These are phyloP conservation scores for Madurella fahalii DNA, from an alignment of 2,329 filamentous ascomycete species.

Conservation along the genomic window DNA sequence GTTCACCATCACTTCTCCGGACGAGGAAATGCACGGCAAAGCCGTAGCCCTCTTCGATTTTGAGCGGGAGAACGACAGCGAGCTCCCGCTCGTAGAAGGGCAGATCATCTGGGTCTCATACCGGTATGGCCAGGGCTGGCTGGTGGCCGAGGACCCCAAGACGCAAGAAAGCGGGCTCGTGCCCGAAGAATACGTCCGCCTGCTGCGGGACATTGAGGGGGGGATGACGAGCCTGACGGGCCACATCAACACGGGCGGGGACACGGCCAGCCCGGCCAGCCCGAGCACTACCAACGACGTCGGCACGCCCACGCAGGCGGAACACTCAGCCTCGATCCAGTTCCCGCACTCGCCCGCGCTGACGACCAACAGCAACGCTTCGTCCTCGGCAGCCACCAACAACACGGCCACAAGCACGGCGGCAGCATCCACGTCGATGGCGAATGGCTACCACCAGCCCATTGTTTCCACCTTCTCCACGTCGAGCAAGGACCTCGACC, in stretches of 20 bases:
- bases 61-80: constrained; percentile 91
- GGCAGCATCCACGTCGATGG: constrained; percentile 19
- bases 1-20: constrained; percentile 89
- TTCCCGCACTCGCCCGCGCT: constrained; percentile 47
- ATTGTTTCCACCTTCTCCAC: constrained; percentile 67
- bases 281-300: constrained; percentile 46
- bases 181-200: constrained; percentile 90
- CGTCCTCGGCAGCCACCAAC: constrained; percentile 12
- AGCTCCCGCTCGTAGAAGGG: constrained; percentile 85
- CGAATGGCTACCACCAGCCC: constrained; percentile 65
- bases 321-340: constrained; percentile 30
- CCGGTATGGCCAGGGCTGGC: constrained; percentile 92
- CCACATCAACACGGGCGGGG: constrained; percentile 38
- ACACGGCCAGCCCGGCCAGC: constrained; percentile 44
- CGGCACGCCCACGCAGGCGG: constrained; percentile 59
- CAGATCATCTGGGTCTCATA: constrained; percentile 97
- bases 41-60: constrained; percentile 96
- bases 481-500: constrained; percentile 65
- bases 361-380: constrained; percentile 33
- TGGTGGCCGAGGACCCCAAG: constrained; percentile 93
- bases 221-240: constrained; percentile 72
- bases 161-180: constrained; percentile 92
- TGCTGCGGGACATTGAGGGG: constrained; percentile 89
- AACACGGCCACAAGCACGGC: constrained; percentile 31
- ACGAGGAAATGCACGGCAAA: constrained; percentile 97